phyloP scores from a whole-genome alignment of 2,329 filamentous ascomycete species.

The Passalora sequoiae region DNA sequence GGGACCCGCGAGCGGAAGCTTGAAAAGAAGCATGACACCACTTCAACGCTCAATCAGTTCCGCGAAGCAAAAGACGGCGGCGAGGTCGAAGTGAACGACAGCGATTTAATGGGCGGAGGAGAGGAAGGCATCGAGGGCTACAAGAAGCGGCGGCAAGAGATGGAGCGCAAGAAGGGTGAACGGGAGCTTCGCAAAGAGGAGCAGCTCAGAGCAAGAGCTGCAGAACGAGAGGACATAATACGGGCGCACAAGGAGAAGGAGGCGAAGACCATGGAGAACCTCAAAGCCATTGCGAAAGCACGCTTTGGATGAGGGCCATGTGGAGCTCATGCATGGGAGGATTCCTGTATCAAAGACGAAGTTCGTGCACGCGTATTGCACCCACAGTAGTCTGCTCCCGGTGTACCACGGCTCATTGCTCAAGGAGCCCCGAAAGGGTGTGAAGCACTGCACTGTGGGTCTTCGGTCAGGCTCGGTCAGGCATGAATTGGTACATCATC shows the following conservation, averaged over 20 bases:
- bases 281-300: slow-evolving; percentile 72
- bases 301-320: slow-evolving; percentile 63
- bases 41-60: slow-evolving; percentile 69
- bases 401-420: too few relatives aligned
- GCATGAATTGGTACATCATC: too few relatives aligned
- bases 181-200: slow-evolving; percentile 79
- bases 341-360: too few relatives aligned
- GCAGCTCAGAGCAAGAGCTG: slow-evolving; percentile 64
- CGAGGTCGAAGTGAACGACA: slow-evolving; percentile 61
- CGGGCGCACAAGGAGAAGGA: slow-evolving; percentile 69
- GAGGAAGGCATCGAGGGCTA: slow-evolving; percentile 60
- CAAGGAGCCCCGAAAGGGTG: too few relatives aligned
- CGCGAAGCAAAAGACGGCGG: slow-evolving; percentile 60
- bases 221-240: slow-evolving; percentile 74
- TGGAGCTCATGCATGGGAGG: too few relatives aligned
- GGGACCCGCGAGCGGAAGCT: slow-evolving; percentile 77
- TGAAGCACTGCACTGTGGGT: too few relatives aligned
- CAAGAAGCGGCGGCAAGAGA: slow-evolving; percentile 60
- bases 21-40: slow-evolving; percentile 74
- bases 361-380: too few relatives aligned
- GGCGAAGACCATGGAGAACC: slow-evolving; percentile 74
- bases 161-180: slow-evolving; percentile 74
- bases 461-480: too few relatives aligned
- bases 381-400: too few relatives aligned
- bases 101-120: slow-evolving; percentile 67